Conservation (phyloP, 345 rosid species). For the Eucalyptus albens region DNA sequence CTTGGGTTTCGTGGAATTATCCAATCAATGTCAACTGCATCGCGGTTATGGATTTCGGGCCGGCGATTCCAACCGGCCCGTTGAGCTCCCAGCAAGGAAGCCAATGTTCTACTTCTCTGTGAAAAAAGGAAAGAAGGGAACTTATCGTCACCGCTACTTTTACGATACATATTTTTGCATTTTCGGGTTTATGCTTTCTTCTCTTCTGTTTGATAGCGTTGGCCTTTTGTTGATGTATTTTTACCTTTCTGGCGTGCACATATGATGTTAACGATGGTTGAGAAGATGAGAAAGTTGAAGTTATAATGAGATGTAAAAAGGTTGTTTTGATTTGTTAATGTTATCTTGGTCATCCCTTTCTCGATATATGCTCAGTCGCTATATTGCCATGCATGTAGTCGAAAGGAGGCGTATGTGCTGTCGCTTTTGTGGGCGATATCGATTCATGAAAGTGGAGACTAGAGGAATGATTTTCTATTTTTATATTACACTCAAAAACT, state of each 20-base stretch:
- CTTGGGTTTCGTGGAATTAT: conserved; percentile 79
- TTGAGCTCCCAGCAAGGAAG: conserved; percentile 48
- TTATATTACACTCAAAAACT: background rate
- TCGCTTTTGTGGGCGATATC: background rate
- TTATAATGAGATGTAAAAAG: background rate
- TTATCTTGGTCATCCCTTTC: background rate
- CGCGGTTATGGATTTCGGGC: conserved; percentile 55
- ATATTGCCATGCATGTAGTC: background rate
- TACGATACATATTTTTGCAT: background rate
- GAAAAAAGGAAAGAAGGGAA: background rate
- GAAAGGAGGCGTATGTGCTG: background rate
- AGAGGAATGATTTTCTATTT: background rate
- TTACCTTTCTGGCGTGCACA: background rate
- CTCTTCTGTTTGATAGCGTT: background rate
- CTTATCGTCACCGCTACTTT: background rate
- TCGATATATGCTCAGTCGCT: background rate
- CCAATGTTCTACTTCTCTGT: conserved; percentile 61
- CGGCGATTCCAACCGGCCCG: conserved; percentile 33
- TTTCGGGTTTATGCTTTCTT: background rate
- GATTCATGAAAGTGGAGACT: background rate
- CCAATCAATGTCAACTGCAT: conserved; percentile 54
- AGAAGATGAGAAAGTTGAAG: background rate
- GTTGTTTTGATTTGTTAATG: background rate
- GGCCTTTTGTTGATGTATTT: background rate
- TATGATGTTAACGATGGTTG: background rate